A percentile compares a stretch with the other conserved stretches of the same genome.
Conservation (phyloP, 1,284 basidiomycete genomes). For the Leccinum subrobustum region DNA sequence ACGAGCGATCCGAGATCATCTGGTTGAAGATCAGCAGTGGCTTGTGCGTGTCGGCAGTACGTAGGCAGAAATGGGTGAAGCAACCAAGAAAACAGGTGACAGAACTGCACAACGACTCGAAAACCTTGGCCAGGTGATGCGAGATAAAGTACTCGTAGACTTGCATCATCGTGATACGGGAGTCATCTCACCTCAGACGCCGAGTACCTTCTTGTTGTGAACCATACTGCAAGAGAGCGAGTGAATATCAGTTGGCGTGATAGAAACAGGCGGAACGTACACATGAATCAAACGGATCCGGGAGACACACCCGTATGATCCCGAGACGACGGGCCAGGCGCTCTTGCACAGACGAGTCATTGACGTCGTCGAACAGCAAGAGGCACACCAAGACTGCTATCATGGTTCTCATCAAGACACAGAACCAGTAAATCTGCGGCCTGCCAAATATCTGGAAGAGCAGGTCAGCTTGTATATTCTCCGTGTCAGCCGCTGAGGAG, state of each 20-base stretch:
- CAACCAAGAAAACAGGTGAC: slow-evolving; percentile 99
- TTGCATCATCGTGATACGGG: slow-evolving; percentile 98
- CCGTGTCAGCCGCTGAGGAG: slow-evolving; percentile 23
- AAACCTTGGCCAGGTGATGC: slow-evolving; percentile 97
- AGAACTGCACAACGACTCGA: slow-evolving; percentile 94
- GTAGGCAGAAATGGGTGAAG: slow-evolving; percentile 92
- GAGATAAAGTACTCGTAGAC: slow-evolving; percentile 98
- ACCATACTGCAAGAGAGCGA: slow-evolving; percentile 59
- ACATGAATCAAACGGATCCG: not conserved
- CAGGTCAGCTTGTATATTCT: slow-evolving; percentile 24
- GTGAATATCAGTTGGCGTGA: not conserved
- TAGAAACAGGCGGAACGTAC: too few relatives aligned
- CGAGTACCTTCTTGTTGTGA: slow-evolving; percentile 90
- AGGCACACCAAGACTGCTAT: slow-evolving; percentile 26
- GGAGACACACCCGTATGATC: slow-evolving; percentile 24
- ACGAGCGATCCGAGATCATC: slow-evolving; percentile 90
- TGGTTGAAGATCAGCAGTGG: slow-evolving; percentile 87
- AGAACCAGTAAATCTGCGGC: slow-evolving; percentile 18
- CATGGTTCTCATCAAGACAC: slow-evolving; percentile 18
- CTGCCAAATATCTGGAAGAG: slow-evolving; percentile 18
- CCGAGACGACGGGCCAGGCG: slow-evolving; percentile 22
- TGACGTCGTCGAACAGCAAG: slow-evolving; percentile 22
- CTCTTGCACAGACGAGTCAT: slow-evolving; percentile 13
- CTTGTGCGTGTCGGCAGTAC: slow-evolving; percentile 91
- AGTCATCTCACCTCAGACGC: slow-evolving; percentile 92